A percentile compares a stretch with the other conserved stretches of the same genome.
These are phyloP conservation scores for Chlorencoelia australis DNA, from an alignment of 2,329 filamentous ascomycete species.

Conservation along the genomic window DNA sequence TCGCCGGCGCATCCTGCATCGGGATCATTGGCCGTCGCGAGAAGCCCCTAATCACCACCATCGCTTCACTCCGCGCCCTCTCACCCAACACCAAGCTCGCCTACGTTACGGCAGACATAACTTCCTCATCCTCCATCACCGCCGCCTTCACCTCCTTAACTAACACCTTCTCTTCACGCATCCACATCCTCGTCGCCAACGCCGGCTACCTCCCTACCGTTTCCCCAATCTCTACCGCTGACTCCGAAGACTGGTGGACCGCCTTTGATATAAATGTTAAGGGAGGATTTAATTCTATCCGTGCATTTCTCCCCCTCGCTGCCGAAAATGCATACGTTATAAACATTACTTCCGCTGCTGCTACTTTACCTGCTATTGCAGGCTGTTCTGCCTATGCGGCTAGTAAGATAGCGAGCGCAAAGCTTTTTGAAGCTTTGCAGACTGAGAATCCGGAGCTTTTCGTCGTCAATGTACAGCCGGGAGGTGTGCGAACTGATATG, in stretches of 20 bases:
- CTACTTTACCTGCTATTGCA: slow-evolving; percentile 13
- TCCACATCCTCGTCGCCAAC: slow-evolving; percentile 32
- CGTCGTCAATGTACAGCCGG: slow-evolving; percentile 35
- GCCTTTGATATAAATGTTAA: slow-evolving; percentile 28
- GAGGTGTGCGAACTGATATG: slow-evolving; percentile 15
- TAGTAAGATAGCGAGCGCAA: slow-evolving; percentile 33
- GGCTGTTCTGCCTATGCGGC: slow-evolving; percentile 31
- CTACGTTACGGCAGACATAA: slow-evolving; percentile 17
- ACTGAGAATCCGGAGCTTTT: slow-evolving; percentile 31
- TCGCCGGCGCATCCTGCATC: slow-evolving; percentile 19
- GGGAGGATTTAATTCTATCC: slow-evolving; percentile 25
- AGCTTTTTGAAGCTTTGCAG: slow-evolving; percentile 33
- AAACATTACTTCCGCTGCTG: slow-evolving; percentile 2
- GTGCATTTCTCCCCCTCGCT: slow-evolving; percentile 20
- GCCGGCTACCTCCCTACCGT: slow-evolving; percentile 27
- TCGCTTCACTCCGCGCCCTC: slow-evolving; percentile 1
- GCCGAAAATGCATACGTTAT: slow-evolving; percentile 4
- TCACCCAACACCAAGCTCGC: slow-evolving; percentile 15
- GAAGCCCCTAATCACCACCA: slow-evolving; percentile 6
- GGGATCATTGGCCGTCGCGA: slow-evolving; percentile 20
- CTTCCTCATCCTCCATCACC: slow-evolving; percentile 7
- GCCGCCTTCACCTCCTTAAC: background rate
- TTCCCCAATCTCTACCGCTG: slow-evolving; percentile 21
- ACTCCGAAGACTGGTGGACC: slow-evolving; percentile 25
- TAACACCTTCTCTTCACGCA: background rate